Evolutionary conservation across 2,329 filamentous ascomycete species (phyloP), one percentile per base, ranked within the genome.

Genomic region (Alternaria angustiovoidea): DNA sequence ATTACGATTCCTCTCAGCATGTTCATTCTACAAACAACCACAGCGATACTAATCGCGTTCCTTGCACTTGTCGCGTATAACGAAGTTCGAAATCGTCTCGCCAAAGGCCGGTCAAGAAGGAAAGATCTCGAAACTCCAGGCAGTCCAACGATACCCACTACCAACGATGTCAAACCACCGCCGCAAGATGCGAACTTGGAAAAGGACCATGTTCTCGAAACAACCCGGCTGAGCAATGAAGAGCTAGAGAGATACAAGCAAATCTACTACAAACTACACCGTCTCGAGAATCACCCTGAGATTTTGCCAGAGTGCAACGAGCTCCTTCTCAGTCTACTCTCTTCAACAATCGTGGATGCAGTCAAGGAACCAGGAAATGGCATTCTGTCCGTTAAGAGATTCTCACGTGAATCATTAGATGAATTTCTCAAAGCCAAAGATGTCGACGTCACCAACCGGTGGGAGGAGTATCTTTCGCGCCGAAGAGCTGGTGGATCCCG

Each of bases 251-350:
- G n/a, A 8, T 46, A 66, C 65, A 79, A 78, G 66, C 61, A 72
- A 8, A 68, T 81, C 4, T 82, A 81, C 65, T 73, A 76, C 65
- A 75, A 79, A 58, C 69, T 82, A 11, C 81, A 82, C 41, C 80
- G 80, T 51, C 68, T 82, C 7, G 80, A 82, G 56, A 44, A 75
- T 34, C 69, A 77, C 48, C 71, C 75, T 5, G 73, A 78, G 9
- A 71, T 78, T 26, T 51, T 82, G 32, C 64, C 72, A n/a, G 54
- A 69, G 42, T 75, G 74, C 16, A 75, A 74, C 62, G 61, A 73
- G 22, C 57, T 72, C n/a, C 68, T 82, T 16, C 47, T 81, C 3
- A 67, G 59, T 18, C 62, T 82, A 5, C 62, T 82, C 12, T 73
- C 76, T 5, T 71, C 79, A 49, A 76, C 77, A 4, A 57, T 78